Evolutionary conservation across 2,329 filamentous ascomycete species (phyloP).

Genomic region (Coniella vitis): DNA sequence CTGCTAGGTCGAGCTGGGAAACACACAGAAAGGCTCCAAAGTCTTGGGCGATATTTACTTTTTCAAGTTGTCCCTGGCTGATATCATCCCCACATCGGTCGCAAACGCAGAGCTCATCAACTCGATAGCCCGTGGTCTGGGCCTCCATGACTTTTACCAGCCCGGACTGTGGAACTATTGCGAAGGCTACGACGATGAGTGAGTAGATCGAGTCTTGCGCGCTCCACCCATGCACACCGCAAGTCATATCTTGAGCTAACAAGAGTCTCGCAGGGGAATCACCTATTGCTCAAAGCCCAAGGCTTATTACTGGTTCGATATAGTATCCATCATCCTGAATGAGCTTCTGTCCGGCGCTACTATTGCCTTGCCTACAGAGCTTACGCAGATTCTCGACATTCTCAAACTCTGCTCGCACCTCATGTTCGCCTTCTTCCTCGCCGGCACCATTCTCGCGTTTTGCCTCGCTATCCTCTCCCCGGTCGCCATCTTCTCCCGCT

Average conservation of each 20-base stretch:
- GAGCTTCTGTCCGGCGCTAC: slow-evolving; percentile 77
- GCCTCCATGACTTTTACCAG: slow-evolving; percentile 90
- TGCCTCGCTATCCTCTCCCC: slow-evolving; percentile 62
- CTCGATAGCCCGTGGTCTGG: slow-evolving; percentile 77
- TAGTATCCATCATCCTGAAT: slow-evolving; percentile 70
- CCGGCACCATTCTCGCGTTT: slow-evolving; percentile 62
- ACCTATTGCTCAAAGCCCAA: slow-evolving; percentile 67
- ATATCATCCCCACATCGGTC: slow-evolving; percentile 69
- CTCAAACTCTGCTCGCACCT: slow-evolving; percentile 68
- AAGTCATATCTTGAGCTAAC: too few relatives aligned
- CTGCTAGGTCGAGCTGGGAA: slow-evolving; percentile 59
- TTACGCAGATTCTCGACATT: slow-evolving; percentile 66
- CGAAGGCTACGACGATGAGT: slow-evolving; percentile 69
- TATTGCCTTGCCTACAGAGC: slow-evolving; percentile 70
- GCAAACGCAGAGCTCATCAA: slow-evolving; percentile 73
- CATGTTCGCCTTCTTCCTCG: slow-evolving; percentile 87
- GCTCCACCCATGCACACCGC: too few relatives aligned
- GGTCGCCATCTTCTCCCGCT: slow-evolving; percentile 47
- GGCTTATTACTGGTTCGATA: slow-evolving; percentile 84
- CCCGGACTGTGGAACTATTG: slow-evolving; percentile 91
- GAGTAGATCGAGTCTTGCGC: slow-evolving; percentile 20
- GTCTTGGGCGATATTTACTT: slow-evolving; percentile 71
- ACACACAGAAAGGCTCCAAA: slow-evolving; percentile 49
- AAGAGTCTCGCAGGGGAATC: slow-evolving; percentile 62
- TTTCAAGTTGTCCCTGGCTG: slow-evolving; percentile 73